Percentiles rank a stretch among this genome's conserved stretches.
Conservation (phyloP, 306 rosid species). For the Styphnolobium japonicum region DNA sequence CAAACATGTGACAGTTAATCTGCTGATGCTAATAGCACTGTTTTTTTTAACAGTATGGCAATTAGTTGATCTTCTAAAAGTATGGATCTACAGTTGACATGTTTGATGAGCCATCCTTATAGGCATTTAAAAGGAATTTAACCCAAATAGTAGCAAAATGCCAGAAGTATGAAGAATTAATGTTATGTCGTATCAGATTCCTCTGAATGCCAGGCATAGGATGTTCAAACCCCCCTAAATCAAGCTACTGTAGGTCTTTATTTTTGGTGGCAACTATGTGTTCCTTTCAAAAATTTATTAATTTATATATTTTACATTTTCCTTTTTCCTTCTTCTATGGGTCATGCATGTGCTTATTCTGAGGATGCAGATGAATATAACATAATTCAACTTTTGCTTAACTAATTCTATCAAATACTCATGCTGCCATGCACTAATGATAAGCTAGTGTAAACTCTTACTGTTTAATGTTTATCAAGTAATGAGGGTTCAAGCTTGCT, state of each 20-base stretch:
- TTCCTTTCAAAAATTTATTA: not conserved
- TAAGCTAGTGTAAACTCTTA: not conserved
- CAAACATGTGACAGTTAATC: not conserved
- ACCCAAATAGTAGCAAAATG: slow-evolving; percentile 7
- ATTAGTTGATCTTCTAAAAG: not conserved
- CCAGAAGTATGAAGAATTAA: not conserved
- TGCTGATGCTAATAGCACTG: not conserved
- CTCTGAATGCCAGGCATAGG: not conserved
- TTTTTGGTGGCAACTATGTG: not conserved
- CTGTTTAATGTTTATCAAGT: not conserved
- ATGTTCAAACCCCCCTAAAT: not conserved
- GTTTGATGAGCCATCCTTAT: slow-evolving; percentile 9
- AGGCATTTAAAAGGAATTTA: too few relatives aligned
- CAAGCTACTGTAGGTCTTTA: not conserved
- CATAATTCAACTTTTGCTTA: not conserved
- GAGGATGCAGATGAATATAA: not conserved
- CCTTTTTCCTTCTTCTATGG: not conserved
- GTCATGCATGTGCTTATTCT: not conserved
- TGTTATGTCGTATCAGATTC: not conserved
- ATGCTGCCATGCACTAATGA: too few relatives aligned
- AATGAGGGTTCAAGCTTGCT: not conserved
- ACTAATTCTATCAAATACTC: not conserved
- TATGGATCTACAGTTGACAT: not conserved
- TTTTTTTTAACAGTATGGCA: not conserved
- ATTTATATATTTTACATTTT: not conserved